Evolutionary conservation across 2,329 filamentous ascomycete species (phyloP).

Genomic region (Pezicula carpinea): DNA sequence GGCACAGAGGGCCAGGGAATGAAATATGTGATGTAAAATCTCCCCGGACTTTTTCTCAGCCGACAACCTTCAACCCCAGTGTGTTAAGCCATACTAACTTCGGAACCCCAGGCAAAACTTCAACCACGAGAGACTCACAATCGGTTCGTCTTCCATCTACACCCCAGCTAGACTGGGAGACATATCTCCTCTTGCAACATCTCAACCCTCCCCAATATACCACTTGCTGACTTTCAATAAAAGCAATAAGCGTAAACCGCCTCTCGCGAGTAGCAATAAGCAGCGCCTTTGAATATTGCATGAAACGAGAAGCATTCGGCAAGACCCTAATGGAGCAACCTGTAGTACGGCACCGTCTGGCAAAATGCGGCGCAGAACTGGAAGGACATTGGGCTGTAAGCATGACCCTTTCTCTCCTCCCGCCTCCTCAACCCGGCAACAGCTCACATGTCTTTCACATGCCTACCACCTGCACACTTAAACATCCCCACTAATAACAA

Average conservation of each 20-base stretch:
- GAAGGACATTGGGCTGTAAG: constrained; percentile 58
- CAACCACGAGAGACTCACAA: constrained; percentile 70
- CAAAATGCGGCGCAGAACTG: constrained; percentile 63
- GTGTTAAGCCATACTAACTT: too few species aligned
- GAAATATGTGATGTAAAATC: constrained; percentile 62
- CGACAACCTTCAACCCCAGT: too few species aligned
- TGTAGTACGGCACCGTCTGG: constrained; percentile 68
- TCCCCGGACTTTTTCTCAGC: too few species aligned
- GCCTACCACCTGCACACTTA: too few species aligned
- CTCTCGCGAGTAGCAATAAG: constrained; percentile 56
- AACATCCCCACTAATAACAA: too few species aligned
- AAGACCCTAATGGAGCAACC: constrained; percentile 69
- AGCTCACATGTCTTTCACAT: too few species aligned
- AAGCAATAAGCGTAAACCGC: constrained; percentile 42
- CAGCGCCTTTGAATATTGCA: constrained; percentile 55
- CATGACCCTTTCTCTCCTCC: too few species aligned
- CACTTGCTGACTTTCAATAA: too few species aligned
- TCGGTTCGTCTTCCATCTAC: constrained; percentile 46
- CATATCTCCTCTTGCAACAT: too few species aligned
- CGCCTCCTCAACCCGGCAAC: too few species aligned
- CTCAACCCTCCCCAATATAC: too few species aligned
- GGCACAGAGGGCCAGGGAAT: constrained; percentile 68
- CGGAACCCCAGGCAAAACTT: constrained; percentile 53
- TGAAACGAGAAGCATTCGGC: constrained; percentile 64
- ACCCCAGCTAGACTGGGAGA: too few species aligned